Conservation (phyloP, 495 filamentous ascomycete genomes). For the Neurospora terricola region DNA sequence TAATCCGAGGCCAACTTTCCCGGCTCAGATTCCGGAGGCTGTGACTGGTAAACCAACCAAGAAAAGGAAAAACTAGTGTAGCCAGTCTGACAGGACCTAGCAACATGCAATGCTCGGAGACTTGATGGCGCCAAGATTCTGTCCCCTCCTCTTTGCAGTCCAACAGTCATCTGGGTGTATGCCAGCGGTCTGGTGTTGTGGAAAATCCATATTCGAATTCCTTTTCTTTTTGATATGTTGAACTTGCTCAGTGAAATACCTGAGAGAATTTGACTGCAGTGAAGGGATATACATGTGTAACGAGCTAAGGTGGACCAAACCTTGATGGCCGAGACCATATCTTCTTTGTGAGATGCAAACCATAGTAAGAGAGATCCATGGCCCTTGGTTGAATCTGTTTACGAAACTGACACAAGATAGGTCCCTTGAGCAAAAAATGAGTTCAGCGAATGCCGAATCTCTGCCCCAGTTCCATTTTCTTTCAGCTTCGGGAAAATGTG, state of each 20-base stretch:
- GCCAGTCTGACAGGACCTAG: neutral
- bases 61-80: neutral
- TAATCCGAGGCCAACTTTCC: neutral
- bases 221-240: neutral
- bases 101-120: neutral
- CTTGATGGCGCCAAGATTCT: neutral
- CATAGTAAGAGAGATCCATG: neutral
- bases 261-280: neutral
- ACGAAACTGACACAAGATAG: neutral
- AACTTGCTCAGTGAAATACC: neutral
- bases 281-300: neutral
- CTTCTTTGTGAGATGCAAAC: neutral
- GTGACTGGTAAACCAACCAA: neutral
- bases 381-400: neutral
- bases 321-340: neutral
- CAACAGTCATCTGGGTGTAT: neutral
- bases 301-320: neutral
- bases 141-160: neutral
- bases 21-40: neutral
- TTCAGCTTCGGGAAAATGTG: neutral
- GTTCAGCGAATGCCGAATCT: neutral
- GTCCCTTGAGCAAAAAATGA: neutral
- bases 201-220: neutral
- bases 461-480: neutral
- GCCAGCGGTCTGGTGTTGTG: neutral